Evolutionary conservation across 2,329 filamentous ascomycete genomes (phyloP), one percentile per base, ranked within the genome.

Genomic region (Penicillium aurantiogriseum): DNA sequence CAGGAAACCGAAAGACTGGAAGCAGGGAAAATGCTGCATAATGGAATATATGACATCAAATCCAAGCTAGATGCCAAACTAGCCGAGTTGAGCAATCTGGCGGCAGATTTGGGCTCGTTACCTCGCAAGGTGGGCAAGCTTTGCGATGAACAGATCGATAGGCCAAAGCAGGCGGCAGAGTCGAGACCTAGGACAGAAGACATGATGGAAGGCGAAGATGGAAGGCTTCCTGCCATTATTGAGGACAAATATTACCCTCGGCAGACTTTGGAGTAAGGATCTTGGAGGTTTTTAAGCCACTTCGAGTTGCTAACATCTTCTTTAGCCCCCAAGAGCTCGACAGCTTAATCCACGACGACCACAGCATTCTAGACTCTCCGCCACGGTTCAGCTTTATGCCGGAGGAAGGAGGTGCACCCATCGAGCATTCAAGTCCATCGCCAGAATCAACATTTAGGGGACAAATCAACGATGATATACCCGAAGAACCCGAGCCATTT

Each of bases 191-290:
- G 62, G 47, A 44, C 51, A 27, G 66, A 69, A 33, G 60, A 57
- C 21, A 55, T 51, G 47, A 25, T 59, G 8, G 64, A 49, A 5
- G 21, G 60, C 38, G 69, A 72, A 31, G 69, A 72, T 35, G 73
- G 72, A 35, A 75, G 76, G 60, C 74, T 88, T 63, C 84, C 85
- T 9, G 81, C 80, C 4, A 88, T 88, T 50, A 64, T 77, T 3
- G 85, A 88, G 69, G 81, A 82, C 67, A 86, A 85, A 69, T 76
- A 73, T 58, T 86, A 80, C 64, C 84, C 84, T 23, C 75, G 84
- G 61, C 70, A 74, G 57, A 85, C 83, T 9, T 72, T 86, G 62
- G 80, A 81, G 79, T 83, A 77, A 68, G 80, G 69, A 36, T 10
- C 39, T 25, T 13, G 31, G 29, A 19, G 13, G 21, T 39, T 23